Evolutionary conservation across 495 filamentous ascomycete species (phyloP), one percentile per base, ranked within the genome.

Genomic region (Daldinia vernicosa): DNA sequence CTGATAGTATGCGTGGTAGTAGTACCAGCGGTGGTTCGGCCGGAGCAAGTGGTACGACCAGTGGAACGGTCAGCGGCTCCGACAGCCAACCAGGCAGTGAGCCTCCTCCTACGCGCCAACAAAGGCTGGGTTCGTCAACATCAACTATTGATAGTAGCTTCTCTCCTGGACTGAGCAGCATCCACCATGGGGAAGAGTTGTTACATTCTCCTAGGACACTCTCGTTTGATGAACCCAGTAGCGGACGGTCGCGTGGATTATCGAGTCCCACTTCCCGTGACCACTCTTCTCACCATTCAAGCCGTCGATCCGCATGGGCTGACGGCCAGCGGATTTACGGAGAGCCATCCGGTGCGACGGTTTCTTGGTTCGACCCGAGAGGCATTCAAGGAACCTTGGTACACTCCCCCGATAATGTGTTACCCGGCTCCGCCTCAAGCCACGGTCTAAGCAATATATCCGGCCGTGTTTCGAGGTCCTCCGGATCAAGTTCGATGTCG

Each of bases 31-130:
- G 77, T 27, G 71, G 68, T 33, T 78, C 77, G 33, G 75, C 74
- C 3, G 75, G 72, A 3, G 76, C 74, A 6, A 75, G 81, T 30
- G 77, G 77, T 26, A 80, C 80, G 43, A 76, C 74, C 54, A 83
- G 82, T 40, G 80, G 75, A 37, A 75, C 71, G 24, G 71, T 66
- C 5, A 84, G 83, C 50, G 75, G 79, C 32, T 77, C 79, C 11
- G 82, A 83, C 22, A 82, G 80, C 60, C 78, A 75, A 51, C 75
- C 66, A 12, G 81, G 80, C n/a, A 85, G 81, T 57, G 82, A 84
- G 53, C 81, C 82, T 6, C 82, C 82, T 37, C 75, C 73, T n/a
- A 66, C 75, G 28, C 72, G 82, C 9, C 76, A 80, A 40, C 79
- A 82, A 30, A 78, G 83, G 30, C 55, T 82, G 35, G 75, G 70